phyloP scores from a whole-genome alignment of 345 rosid species.

The Diplotaxis tenuifolia region DNA sequence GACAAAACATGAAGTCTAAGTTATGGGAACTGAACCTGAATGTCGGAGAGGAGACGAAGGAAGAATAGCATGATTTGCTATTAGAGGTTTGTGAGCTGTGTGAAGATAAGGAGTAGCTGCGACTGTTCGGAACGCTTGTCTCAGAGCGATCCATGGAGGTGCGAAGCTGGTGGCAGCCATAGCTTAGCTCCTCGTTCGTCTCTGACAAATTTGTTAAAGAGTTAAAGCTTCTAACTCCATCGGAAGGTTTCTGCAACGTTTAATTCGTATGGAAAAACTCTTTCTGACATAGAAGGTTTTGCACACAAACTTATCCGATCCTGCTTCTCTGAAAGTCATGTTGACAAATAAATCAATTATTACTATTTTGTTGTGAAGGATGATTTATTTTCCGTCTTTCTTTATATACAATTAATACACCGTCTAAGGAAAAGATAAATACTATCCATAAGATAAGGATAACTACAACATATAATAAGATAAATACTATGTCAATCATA shows the following conservation, averaged over 20 bases:
- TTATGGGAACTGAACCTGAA: slow-evolving; percentile 42
- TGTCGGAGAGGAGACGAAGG: slow-evolving; percentile 31
- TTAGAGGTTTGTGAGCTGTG: slow-evolving; percentile 17
- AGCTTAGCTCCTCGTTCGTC: not conserved
- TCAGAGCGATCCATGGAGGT: slow-evolving; percentile 44
- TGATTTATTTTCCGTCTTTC: no score
- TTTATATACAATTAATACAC: no score
- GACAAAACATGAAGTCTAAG: not conserved
- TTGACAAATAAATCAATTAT: no score
- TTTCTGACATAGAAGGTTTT: no score
- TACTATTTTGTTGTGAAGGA: no score
- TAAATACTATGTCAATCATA: no score
- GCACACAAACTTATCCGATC: no score
- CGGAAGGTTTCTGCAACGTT: not conserved
- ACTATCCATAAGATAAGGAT: no score
- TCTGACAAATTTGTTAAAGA: not conserved
- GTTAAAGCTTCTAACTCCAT: not conserved
- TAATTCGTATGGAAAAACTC: no score
- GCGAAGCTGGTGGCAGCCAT: slow-evolving; percentile 15
- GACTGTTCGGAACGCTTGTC: slow-evolving; percentile 46
- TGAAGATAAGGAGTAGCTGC: slow-evolving; percentile 33
- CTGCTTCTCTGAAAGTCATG: no score
- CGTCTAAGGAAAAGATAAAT: no score
- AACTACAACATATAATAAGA: no score
- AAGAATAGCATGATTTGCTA: slow-evolving; percentile 11